A percentile compares a stretch with the other conserved stretches of the same genome.
Evolutionary conservation across 23 red algal genomes (phyloP).

Genomic region (Gracilaria vermiculophylla): DNA sequence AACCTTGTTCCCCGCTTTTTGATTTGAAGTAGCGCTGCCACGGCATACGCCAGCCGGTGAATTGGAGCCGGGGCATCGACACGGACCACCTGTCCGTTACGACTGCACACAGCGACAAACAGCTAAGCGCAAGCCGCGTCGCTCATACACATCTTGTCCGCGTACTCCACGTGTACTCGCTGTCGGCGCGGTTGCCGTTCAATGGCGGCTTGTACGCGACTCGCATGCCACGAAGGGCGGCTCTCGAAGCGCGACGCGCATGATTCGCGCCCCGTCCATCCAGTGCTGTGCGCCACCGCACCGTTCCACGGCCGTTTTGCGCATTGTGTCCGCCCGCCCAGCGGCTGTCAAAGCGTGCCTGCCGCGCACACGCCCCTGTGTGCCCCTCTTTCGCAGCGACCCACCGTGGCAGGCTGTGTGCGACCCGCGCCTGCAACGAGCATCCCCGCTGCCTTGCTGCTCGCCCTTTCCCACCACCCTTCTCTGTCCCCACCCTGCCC

Average conservation of each 20-base stretch:
- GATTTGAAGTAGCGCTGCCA: background rate
- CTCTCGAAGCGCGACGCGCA: conserved; percentile 11
- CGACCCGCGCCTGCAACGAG: background rate
- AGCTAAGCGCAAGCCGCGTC: too few species aligned
- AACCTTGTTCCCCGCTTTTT: too few species aligned
- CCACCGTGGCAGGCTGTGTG: background rate
- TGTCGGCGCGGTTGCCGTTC: background rate
- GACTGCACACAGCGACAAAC: background rate
- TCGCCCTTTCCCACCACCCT: conserved; percentile 8
- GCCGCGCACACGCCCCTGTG: background rate
- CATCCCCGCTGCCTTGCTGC: background rate
- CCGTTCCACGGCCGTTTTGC: too few species aligned
- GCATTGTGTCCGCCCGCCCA: too few species aligned
- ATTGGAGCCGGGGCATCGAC: background rate
- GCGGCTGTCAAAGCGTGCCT: background rate
- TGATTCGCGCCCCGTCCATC: too few species aligned
- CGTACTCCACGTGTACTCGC: background rate
- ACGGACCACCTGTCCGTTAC: background rate
- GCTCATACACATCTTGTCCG: too few species aligned
- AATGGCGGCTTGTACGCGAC: background rate
- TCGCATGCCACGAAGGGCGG: background rate
- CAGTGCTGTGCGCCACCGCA: too few species aligned
- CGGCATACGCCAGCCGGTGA: background rate
- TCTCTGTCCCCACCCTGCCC: background rate
- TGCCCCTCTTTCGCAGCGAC: background rate